Conservation (phyloP, 352 stramenopile species). For the Globisporangium alternatum region DNA sequence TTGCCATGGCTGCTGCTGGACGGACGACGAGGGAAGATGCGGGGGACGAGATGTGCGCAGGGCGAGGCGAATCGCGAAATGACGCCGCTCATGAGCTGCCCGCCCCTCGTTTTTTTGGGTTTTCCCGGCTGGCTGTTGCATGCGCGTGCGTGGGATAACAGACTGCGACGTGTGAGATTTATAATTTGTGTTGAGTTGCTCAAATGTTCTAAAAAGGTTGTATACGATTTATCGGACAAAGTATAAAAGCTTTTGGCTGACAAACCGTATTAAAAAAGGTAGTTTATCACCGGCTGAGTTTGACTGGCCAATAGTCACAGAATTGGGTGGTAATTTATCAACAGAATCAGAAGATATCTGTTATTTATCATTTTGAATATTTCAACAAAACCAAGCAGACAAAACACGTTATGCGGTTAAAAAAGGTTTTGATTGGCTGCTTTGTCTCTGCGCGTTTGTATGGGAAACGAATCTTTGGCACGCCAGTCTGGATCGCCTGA, state of each 20-base stretch:
- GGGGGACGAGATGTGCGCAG: background rate
- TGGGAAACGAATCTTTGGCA: constrained; percentile 10
- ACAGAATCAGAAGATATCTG: too few relatives aligned
- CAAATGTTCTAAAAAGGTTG: too few relatives aligned
- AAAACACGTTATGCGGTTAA: background rate
- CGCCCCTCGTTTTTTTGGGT: background rate
- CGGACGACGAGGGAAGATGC: background rate
- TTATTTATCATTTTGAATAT: too few relatives aligned
- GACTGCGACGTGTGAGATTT: background rate
- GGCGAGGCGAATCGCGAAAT: constrained; percentile 22
- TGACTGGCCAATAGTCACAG: too few relatives aligned
- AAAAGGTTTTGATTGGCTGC: background rate
- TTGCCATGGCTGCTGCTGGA: constrained; percentile 13
- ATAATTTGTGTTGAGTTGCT: background rate
- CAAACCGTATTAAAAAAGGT: too few relatives aligned
- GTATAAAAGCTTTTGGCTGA: too few relatives aligned
- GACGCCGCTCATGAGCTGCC: background rate
- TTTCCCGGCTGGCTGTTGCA: background rate
- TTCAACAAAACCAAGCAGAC: too few relatives aligned
- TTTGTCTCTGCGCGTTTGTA: constrained; percentile 7
- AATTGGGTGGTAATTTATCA: too few relatives aligned
- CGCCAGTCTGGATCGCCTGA: constrained; percentile 4
- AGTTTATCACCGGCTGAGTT: too few relatives aligned
- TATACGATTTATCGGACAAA: too few relatives aligned
- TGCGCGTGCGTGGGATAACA: background rate